Conservation (phyloP, 2,329 filamentous ascomycete species). For the Penicillium sp. region DNA sequence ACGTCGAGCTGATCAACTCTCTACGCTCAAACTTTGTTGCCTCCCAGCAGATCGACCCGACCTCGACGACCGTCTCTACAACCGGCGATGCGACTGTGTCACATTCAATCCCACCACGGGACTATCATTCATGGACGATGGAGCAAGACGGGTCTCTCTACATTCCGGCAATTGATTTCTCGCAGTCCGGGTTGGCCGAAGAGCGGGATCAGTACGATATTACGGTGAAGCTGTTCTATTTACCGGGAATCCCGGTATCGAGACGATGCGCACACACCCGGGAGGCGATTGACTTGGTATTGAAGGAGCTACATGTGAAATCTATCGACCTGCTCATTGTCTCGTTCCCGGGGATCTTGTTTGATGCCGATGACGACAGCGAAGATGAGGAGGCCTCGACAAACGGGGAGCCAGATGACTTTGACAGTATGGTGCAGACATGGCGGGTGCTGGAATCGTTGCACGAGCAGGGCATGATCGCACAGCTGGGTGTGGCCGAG, state of each 20-base stretch:
- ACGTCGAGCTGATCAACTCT: slow-evolving; percentile 85
- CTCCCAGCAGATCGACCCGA: slow-evolving; percentile 56
- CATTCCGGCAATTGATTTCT: slow-evolving; percentile 72
- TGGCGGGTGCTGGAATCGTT: slow-evolving; percentile 66
- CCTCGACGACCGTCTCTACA: slow-evolving; percentile 6
- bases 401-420: slow-evolving; percentile 47
- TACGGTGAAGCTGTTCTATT: slow-evolving; percentile 90
- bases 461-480: slow-evolving; percentile 64
- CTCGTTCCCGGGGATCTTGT: slow-evolving; percentile 87
- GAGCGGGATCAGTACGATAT: slow-evolving; percentile 84
- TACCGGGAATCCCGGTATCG: slow-evolving; percentile 63
- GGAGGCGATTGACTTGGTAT: slow-evolving; percentile 74
- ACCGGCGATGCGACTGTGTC: slow-evolving; percentile 12
- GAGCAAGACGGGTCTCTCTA: slow-evolving; percentile 59
- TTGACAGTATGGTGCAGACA: slow-evolving; percentile 62
- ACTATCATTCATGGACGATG: slow-evolving; percentile 62
- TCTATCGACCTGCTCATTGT: slow-evolving; percentile 84
- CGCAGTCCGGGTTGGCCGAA: slow-evolving; percentile 66
- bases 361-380: slow-evolving; percentile 87
- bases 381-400: slow-evolving; percentile 60
- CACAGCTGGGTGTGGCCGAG: slow-evolving; percentile 77
- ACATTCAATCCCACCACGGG: slow-evolving; percentile 5
- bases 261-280: slow-evolving; percentile 64
- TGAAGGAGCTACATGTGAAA: slow-evolving; percentile 68
- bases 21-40: slow-evolving; percentile 76